Base-by-base conservation (phyloP, 352 stramenopile species). In the Elongisporangium senticosum region DNA sequence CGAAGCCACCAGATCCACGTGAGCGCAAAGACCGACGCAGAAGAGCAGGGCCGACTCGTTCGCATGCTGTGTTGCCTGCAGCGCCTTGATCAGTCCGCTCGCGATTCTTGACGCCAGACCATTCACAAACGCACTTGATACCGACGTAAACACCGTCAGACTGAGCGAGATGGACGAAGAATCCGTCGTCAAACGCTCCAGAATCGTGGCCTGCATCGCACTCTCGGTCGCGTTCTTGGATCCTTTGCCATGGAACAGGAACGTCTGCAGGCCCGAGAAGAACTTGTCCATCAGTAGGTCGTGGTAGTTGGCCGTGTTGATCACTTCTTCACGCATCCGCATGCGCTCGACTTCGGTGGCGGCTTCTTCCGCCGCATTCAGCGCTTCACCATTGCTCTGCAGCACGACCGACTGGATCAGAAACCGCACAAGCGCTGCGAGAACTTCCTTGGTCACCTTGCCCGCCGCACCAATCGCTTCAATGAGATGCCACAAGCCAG, bases 261-360 rank as follows among this genome's bases (percentile, higher is more conserved):
- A 87, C 22, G 65, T 65, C 51, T 84, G 74, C 49, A 90, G 60
- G 3, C 71, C 68, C 1, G 59, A 55, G 49, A 83, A 85, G 57
- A 87, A 84, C 48, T 84, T 85, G 22, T 85, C 74, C 58, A 87
- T 65, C 43, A 88, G 52, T n/a, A 87, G 59, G 24, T 90, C 81
- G n/a, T 77, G 69, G 19, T 74, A 72, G 20, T 71, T 58, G 3
- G 47, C 15, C 4, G 47, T 53, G 17, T 33, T 50, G 10, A 50
- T 39, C 22, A 54, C 33, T 20, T 62, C 48, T 40, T 61, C 43
- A 19, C 52, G 48, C n/a, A 22, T 19, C 23, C 17, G 15, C 39
- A 50, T 1, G 60, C 53, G 13, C 40, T 28, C 14, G 23, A 33
- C 50, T 61, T 47, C 6, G 17, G 49, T 3, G 22, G 22, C 24